phyloP scores from a whole-genome alignment of 2,329 filamentous ascomycete species.

The Kalaharituber pfeilii region DNA sequence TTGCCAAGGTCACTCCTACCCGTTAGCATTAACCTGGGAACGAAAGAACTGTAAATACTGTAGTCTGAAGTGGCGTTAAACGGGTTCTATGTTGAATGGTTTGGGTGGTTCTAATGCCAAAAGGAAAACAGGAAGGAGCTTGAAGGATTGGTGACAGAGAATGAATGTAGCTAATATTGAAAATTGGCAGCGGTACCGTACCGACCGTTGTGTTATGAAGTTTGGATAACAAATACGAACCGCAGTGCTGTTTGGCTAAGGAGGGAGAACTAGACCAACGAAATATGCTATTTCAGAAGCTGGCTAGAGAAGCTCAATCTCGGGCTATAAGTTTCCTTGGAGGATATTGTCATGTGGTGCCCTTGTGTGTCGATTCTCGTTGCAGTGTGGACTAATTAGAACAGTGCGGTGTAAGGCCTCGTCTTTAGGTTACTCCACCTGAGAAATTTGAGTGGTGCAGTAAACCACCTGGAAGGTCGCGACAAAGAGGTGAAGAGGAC shows the following conservation, averaged over 20 bases:
- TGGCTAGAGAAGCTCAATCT: background rate
- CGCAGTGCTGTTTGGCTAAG: background rate
- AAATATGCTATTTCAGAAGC: conserved; percentile 1
- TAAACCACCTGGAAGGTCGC: background rate
- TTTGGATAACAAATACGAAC: background rate
- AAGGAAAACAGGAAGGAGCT: background rate
- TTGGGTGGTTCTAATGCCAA: too few species aligned
- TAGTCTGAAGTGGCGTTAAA: background rate
- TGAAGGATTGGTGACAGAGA: background rate
- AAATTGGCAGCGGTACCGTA: background rate
- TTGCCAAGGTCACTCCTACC: background rate
- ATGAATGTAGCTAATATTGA: background rate
- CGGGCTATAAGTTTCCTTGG: background rate
- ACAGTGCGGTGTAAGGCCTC: background rate
- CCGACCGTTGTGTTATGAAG: background rate
- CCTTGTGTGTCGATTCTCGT: background rate
- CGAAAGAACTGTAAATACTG: background rate
- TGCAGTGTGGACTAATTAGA: background rate
- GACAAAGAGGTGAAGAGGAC: background rate
- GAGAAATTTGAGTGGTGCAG: background rate
- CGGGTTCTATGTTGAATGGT: background rate
- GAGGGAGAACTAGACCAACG: conserved; percentile 3
- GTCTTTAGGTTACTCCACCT: background rate
- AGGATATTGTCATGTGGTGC: background rate
- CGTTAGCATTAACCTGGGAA: background rate